A percentile compares a stretch with the other conserved stretches of the same genome.
These are phyloP conservation scores for Wickerhamiella occidentalis DNA, from an alignment of 805 yeast species.

Conservation along the genomic window DNA sequence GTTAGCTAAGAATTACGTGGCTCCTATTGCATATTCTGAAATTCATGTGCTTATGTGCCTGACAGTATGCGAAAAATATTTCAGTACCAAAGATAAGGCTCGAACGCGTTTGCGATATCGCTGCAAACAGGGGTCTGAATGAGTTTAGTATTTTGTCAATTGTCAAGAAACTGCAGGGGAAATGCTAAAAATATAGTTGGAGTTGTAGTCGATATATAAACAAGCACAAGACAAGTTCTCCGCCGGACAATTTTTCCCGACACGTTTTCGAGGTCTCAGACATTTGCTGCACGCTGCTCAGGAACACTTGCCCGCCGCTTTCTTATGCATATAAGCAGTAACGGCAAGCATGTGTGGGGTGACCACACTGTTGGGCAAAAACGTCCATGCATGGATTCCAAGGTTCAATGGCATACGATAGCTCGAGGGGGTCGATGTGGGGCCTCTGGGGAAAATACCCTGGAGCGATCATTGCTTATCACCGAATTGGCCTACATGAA, in stretches of 20 bases:
- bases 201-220: too few relatives aligned
- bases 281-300: not conserved
- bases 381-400: not conserved
- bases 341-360: constrained; percentile 1
- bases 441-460: not conserved
- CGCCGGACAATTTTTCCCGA: not conserved
- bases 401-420: not conserved
- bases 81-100: too few relatives aligned
- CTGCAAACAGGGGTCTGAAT: too few relatives aligned
- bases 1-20: not conserved
- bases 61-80: not conserved
- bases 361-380: constrained; percentile 1
- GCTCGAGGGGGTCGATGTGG: not conserved
- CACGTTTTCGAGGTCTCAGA: not conserved
- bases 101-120: too few relatives aligned
- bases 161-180: too few relatives aligned
- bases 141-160: not conserved
- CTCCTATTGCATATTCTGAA: not conserved
- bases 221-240: too few relatives aligned
- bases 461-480: not conserved
- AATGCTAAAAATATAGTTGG: too few relatives aligned
- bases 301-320: not conserved
- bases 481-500: not conserved
- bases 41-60: not conserved
- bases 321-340: not conserved